Conservation (phyloP, 345 rosid species). For the Sisymbrium irio region DNA sequence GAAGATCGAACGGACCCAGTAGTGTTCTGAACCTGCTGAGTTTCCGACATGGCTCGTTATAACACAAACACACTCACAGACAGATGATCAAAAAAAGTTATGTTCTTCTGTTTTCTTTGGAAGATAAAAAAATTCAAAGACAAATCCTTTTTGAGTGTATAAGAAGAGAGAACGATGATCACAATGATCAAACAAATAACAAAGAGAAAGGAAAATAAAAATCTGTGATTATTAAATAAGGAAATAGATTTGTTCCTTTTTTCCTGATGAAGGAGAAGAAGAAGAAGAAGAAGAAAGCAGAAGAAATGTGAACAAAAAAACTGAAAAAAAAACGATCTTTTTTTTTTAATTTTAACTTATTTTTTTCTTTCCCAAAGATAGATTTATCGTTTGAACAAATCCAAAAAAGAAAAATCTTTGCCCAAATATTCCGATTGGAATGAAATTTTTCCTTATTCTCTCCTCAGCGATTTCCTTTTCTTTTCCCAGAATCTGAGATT, state of each 20-base stretch:
- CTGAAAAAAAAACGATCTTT: slow-evolving; percentile 12
- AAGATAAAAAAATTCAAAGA: background rate
- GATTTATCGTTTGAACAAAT: slow-evolving; percentile 36
- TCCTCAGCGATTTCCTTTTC: slow-evolving; percentile 13
- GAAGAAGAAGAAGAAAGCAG: background rate
- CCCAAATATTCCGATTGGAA: slow-evolving; percentile 51
- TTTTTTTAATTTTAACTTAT: slow-evolving; percentile 4
- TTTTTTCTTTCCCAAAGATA: slow-evolving; percentile 24
- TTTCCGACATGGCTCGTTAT: slow-evolving; percentile 60
- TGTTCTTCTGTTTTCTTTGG: slow-evolving; percentile 3
- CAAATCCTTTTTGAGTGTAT: slow-evolving; percentile 7
- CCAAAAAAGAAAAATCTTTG: slow-evolving; percentile 39
- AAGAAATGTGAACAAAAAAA: slow-evolving; percentile 23
- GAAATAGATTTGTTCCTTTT: background rate
- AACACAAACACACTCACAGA: slow-evolving; percentile 18
- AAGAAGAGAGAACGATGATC: slow-evolving; percentile 24
- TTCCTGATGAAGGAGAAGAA: slow-evolving; percentile 11
- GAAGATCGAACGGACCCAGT: slow-evolving; percentile 56
- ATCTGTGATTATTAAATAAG: background rate
- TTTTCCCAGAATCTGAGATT: slow-evolving; percentile 37
- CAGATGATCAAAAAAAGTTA: too few species aligned
- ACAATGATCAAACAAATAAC: slow-evolving; percentile 35
- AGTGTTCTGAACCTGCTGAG: slow-evolving; percentile 58
- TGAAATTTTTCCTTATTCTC: slow-evolving; percentile 34
- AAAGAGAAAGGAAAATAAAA: background rate